Percentiles rank a stretch among this genome's conserved stretches.
Conservation (phyloP, 202 grass and related monocot genomes). For the Miscanthus sacchariflorus region DNA sequence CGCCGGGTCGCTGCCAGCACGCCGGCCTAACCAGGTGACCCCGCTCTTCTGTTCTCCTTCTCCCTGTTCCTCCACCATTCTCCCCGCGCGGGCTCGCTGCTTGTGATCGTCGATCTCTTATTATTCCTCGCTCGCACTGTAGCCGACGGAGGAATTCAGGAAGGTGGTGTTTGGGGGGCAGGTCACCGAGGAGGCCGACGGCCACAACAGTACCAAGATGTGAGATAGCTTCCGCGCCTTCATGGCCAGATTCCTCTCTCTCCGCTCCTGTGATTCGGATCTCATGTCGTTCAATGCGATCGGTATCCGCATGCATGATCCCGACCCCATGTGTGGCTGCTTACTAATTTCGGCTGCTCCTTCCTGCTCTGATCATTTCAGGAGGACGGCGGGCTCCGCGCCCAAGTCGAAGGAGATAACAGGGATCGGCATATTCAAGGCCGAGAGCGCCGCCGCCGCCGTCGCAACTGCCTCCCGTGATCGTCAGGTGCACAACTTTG, state of each 20-base stretch:
- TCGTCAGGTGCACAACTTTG: conserved; percentile 58
- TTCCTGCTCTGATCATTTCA: conserved; percentile 37
- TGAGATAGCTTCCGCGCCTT: conserved; percentile 20
- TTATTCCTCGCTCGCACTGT: not conserved
- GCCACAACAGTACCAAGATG: conserved; percentile 81
- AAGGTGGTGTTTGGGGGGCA: conserved; percentile 91
- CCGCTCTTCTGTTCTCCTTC: too few relatives aligned
- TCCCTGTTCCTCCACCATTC: not conserved
- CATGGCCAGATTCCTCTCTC: not conserved
- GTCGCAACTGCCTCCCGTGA: conserved; percentile 41
- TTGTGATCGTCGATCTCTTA: not conserved
- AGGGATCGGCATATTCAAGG: conserved; percentile 77
- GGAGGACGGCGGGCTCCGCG: conserved; percentile 76
- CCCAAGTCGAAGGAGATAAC: conserved; percentile 90
- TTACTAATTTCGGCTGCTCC: not conserved
- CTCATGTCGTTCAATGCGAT: conserved; percentile 17
- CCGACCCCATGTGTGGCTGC: not conserved
- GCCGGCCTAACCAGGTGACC: conserved; percentile 72
- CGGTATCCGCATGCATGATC: not conserved
- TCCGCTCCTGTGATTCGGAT: conserved; percentile 8
- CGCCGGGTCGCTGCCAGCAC: conserved; percentile 47
- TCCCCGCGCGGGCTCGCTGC: not conserved
- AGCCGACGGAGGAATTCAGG: conserved; percentile 87
- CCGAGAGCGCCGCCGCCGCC: conserved; percentile 38
- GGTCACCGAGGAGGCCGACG: conserved; percentile 72